A percentile compares a stretch with the other conserved stretches of the same genome.
phyloP scores from a whole-genome alignment of 139 green algal genomes.

The Chlorella vulgaris region DNA sequence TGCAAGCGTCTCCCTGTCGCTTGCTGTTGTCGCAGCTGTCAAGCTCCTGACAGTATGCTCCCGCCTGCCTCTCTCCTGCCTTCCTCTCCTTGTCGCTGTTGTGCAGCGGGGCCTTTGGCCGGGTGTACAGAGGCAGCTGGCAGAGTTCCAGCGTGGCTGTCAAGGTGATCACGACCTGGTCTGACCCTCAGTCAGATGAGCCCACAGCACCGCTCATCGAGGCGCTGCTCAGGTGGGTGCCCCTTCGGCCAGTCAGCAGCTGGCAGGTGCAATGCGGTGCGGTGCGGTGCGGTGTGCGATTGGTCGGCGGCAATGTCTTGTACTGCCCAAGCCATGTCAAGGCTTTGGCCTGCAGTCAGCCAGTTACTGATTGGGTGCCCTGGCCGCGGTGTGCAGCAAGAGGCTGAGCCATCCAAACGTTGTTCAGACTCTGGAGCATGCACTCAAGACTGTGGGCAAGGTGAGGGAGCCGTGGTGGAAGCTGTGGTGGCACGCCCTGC shows the following conservation, averaged over 20 bases:
- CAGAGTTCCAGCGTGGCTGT: background rate
- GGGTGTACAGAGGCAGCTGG: constrained; percentile 1
- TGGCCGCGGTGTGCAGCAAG: too few species aligned
- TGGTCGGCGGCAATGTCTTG: too few species aligned
- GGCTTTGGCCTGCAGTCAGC: too few species aligned
- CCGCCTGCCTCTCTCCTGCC: background rate
- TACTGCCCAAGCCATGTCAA: too few species aligned
- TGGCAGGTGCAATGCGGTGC: background rate
- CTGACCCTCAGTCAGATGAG: background rate
- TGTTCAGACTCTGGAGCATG: background rate
- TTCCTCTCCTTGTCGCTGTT: background rate
- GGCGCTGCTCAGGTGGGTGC: background rate
- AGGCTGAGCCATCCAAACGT: background rate
- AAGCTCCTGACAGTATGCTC: background rate
- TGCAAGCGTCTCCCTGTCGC: background rate
- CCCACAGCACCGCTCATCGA: background rate
- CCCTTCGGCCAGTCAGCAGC: too few species aligned
- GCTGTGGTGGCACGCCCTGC: background rate
- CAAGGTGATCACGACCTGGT: background rate
- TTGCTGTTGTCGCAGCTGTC: background rate
- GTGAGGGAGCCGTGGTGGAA: background rate
- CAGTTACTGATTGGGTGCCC: too few species aligned
- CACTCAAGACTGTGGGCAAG: background rate
- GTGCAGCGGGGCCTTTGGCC: background rate
- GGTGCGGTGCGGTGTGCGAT: background rate